Base-by-base conservation (phyloP, 2,329 filamentous ascomycete genomes). In the Geoglossum cookeanum region DNA sequence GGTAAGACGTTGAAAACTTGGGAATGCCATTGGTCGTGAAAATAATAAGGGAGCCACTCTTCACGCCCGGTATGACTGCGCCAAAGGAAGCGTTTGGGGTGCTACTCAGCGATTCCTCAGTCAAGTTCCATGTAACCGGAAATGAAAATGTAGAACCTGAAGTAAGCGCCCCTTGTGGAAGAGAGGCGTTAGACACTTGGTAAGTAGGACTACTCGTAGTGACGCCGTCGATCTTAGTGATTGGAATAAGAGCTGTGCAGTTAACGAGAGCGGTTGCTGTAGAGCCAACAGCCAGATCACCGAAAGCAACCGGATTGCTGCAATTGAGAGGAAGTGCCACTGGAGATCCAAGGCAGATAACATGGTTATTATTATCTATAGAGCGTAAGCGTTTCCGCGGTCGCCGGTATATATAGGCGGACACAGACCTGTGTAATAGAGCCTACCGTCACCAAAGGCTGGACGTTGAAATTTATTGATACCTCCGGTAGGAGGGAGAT, bases 281-380 rank as follows among this genome's bases (percentile, higher is more conserved):
- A 8, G 61, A 62, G 1, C 70, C 70, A 52, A 70, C 65, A 2
- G 66, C 63, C 3, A 72, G 60, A 39, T 64, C 62, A 4, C 70
- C 70, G 61, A 73, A 73, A 44, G 70, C 63, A n/a, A 72, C 64
- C 3, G 69, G 69, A 32, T 66, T 65, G 9, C 65, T 68, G 58
- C 72, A 74, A 57, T 66, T 68, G 11, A 74, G 60, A 5, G 72
- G 68, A 4, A 71, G 58, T 51, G 70, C 69, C 47, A 74, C 55
- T 4, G 53, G 53, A 5, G 53, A 55, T n/a, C 63, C 63, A 33
- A 64, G 61, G 22, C 63, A 64, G 57, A 33, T 52, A 29, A 52
- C 27, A n/a, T 52, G 48, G 7, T 5, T 13, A 32, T 52, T 52
- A n/a, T 29, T 52, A 22, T 52, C 48, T 52, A 15, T 52, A 32